Percentiles rank a stretch among this genome's conserved stretches.
phyloP scores from a whole-genome alignment of 2,329 filamentous ascomycete species.

The Penicillium sp. region DNA sequence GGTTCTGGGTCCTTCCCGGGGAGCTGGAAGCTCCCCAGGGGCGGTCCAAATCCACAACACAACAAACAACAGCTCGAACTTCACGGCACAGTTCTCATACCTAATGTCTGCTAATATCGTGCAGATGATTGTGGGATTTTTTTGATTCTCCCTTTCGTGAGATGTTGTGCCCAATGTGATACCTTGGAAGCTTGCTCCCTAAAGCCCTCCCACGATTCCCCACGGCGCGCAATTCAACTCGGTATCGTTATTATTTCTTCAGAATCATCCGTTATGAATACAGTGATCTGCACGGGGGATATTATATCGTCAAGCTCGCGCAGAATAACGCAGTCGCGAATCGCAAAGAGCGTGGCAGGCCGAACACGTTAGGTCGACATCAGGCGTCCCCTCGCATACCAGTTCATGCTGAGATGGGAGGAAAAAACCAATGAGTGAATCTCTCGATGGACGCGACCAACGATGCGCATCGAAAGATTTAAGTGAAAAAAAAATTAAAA shows the following conservation, averaged over 20 bases:
- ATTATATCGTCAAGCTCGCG: background rate
- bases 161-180: background rate
- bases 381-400: slow-evolving; percentile 4
- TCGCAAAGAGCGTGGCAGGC: slow-evolving; percentile 1
- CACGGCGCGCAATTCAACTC: background rate
- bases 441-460: background rate
- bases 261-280: background rate
- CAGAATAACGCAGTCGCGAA: background rate
- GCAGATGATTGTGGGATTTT: background rate
- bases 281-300: background rate
- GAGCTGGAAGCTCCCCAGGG: background rate
- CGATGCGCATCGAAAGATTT: background rate
- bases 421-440: background rate
- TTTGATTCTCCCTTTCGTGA: background rate
- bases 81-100: background rate
- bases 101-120: background rate
- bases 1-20: background rate
- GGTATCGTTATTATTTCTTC: background rate
- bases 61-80: background rate
- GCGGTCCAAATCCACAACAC: background rate
- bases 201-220: background rate
- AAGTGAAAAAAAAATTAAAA: background rate
- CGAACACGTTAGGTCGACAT: slow-evolving; percentile 9
- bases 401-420: slow-evolving; percentile 13
- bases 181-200: too few relatives aligned